A percentile compares a stretch with the other conserved stretches of the same genome.
phyloP scores from a whole-genome alignment of 179 eudicot species.

The Pouteria campechiana region DNA sequence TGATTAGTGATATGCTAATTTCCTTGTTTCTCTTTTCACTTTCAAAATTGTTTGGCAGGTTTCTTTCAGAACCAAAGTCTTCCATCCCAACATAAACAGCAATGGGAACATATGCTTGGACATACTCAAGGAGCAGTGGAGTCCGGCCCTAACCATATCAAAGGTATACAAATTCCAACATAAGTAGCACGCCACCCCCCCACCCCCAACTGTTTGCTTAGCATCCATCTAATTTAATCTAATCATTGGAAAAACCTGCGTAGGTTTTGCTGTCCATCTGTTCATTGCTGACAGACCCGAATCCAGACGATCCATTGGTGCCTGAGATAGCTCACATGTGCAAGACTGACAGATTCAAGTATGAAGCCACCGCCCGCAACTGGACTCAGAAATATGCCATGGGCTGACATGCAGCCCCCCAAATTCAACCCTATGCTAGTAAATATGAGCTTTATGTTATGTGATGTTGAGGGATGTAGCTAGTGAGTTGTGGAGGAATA shows the following conservation, averaged over 20 bases:
- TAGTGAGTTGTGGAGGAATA: too few species aligned
- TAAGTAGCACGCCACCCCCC: too few species aligned
- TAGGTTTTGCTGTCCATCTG: slow-evolving; percentile 62
- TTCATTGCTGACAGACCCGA: slow-evolving; percentile 60
- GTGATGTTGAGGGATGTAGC: too few species aligned
- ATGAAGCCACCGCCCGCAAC: slow-evolving; percentile 52
- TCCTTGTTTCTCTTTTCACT: too few species aligned
- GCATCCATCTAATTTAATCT: too few species aligned
- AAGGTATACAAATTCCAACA: too few species aligned
- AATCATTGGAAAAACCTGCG: not conserved
- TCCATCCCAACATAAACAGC: slow-evolving; percentile 63
- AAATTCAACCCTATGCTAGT: too few species aligned
- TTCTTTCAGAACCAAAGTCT: slow-evolving; percentile 64
- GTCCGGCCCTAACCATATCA: slow-evolving; percentile 83
- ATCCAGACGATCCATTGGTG: slow-evolving; percentile 69
- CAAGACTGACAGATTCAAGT: slow-evolving; percentile 40
- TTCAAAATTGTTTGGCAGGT: slow-evolving; percentile 23
- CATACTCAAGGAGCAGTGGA: slow-evolving; percentile 79
- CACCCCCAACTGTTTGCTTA: too few species aligned
- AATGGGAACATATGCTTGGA: slow-evolving; percentile 74
- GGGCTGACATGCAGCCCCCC: too few species aligned
- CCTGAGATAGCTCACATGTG: slow-evolving; percentile 61
- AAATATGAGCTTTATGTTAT: too few species aligned
- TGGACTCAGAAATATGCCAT: slow-evolving; percentile 71
- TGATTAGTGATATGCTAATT: too few species aligned